These are phyloP conservation scores for Moesziomyces aphidis DNA, from an alignment of 1,284 basidiomycete species.

Conservation along the genomic window DNA sequence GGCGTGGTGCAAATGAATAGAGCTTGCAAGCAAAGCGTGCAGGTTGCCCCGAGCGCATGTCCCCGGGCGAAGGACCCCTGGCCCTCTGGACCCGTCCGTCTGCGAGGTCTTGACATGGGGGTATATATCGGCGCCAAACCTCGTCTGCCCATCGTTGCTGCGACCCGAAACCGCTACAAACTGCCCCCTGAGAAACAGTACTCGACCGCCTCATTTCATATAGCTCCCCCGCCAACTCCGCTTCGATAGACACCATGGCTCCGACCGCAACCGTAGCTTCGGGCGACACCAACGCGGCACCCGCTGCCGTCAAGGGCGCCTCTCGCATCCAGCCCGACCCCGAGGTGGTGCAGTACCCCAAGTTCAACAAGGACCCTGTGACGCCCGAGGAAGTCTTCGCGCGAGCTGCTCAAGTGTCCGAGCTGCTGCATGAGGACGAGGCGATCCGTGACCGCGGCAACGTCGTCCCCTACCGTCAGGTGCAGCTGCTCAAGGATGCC, in stretches of 20 bases:
- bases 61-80: too few relatives aligned
- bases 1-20: too few relatives aligned
- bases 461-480: conserved; percentile 64
- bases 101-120: too few relatives aligned
- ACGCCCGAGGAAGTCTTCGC: conserved; percentile 55
- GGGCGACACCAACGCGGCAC: conserved; percentile 7
- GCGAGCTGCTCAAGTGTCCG: conserved; percentile 62
- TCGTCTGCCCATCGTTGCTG: not conserved
- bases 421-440: conserved; percentile 61
- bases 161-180: too few relatives aligned
- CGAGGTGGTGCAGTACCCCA: conserved; percentile 58
- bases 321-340: conserved; percentile 61
- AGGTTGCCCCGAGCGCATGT: not conserved
- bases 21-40: not conserved
- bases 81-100: too few relatives aligned
- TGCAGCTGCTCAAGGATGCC: conserved; percentile 65
- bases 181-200: not conserved
- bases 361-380: conserved; percentile 47
- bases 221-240: too few relatives aligned
- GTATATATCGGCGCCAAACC: not conserved
- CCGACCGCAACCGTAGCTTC: conserved; percentile 34
- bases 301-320: conserved; percentile 26
- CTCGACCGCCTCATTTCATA: too few relatives aligned
- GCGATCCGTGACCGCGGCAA: conserved; percentile 64
- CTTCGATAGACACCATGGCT: conserved; percentile 28